Evolutionary conservation across 139 green algal genomes (phyloP).

Genomic region (Pseudopediastrum boryanum): DNA sequence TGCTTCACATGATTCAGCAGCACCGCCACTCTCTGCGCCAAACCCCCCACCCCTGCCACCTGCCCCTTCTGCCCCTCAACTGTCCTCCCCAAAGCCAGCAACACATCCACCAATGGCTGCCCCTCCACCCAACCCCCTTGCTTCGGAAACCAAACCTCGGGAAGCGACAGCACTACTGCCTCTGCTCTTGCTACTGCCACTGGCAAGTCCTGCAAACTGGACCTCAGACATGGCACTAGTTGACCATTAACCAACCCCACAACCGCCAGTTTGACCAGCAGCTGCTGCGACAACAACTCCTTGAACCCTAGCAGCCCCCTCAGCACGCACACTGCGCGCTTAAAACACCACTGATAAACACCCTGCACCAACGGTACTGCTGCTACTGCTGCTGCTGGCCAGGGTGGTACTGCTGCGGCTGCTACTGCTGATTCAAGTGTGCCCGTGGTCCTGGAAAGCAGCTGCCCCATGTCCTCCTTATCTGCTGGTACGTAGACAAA

Average conservation of each 20-base stretch:
- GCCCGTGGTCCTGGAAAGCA: conserved; percentile 38
- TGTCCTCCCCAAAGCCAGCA: conserved; percentile 3
- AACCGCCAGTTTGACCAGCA: conserved; percentile 54
- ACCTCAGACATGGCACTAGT: conserved; percentile 60
- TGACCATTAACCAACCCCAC: conserved; percentile 46
- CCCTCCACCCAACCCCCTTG: neutral
- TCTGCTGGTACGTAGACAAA: conserved; percentile 77
- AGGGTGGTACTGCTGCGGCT: conserved; percentile 49
- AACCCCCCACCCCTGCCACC: neutral
- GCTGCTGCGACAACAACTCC: conserved; percentile 51
- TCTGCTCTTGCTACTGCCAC: conserved; percentile 53
- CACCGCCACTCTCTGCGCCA: conserved; percentile 8
- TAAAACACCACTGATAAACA: conserved; percentile 62
- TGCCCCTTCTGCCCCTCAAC: conserved; percentile 26
- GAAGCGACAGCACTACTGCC: conserved; percentile 47
- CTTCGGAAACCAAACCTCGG: conserved; percentile 49
- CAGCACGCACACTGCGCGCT: conserved; percentile 62
- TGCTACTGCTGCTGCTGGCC: conserved; percentile 58
- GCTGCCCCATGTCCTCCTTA: conserved; percentile 52
- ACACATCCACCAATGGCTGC: conserved; percentile 22
- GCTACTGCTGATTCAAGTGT: conserved; percentile 50
- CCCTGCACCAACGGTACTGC: conserved; percentile 45
- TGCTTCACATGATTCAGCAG: conserved; percentile 22
- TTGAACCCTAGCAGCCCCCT: conserved; percentile 53
- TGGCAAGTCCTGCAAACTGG: neutral